A percentile compares a stretch with the other conserved stretches of the same genome.
phyloP scores from a whole-genome alignment of 768 basidiomycete species.

The Amyloporia xantha region DNA sequence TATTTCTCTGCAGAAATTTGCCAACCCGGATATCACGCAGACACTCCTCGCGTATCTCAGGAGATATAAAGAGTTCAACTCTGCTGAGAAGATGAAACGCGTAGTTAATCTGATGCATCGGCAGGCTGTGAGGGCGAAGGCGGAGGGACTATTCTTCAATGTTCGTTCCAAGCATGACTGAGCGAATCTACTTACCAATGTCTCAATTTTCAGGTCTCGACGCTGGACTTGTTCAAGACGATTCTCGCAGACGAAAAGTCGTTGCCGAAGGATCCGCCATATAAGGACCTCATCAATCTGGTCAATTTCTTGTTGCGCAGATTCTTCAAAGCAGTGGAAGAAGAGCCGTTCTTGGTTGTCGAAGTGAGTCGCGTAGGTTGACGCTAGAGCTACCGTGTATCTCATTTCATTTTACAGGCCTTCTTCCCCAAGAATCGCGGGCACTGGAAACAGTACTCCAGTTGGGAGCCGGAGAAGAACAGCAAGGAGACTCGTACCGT shows the following conservation, averaged over 20 bases:
- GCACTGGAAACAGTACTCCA: slow-evolving; percentile 81
- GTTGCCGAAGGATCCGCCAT: slow-evolving; percentile 69
- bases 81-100: slow-evolving; percentile 81
- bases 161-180: slow-evolving; percentile 39
- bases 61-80: slow-evolving; percentile 76
- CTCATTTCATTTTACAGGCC: slow-evolving; percentile 38
- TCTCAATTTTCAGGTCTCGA: slow-evolving; percentile 86
- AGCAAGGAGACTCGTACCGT: slow-evolving; percentile 28
- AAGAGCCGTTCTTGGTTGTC: slow-evolving; percentile 81
- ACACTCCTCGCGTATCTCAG: slow-evolving; percentile 80
- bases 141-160: slow-evolving; percentile 94
- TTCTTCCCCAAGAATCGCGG: slow-evolving; percentile 88
- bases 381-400: slow-evolving; percentile 14
- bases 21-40: slow-evolving; percentile 75
- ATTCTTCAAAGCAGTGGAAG: slow-evolving; percentile 88
- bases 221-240: slow-evolving; percentile 79
- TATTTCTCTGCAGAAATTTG: slow-evolving; percentile 66
- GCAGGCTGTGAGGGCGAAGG: slow-evolving; percentile 84
- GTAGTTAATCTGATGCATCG: slow-evolving; percentile 87
- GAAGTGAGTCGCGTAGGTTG: slow-evolving; percentile 47
- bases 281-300: slow-evolving; percentile 77
- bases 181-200: no score
- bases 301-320: slow-evolving; percentile 84
- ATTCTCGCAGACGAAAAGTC: slow-evolving; percentile 78
- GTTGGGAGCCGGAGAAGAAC: slow-evolving; percentile 55